Evolutionary conservation across 805 yeast species (phyloP).

Genomic region (Tetrapisispora arboricola): DNA sequence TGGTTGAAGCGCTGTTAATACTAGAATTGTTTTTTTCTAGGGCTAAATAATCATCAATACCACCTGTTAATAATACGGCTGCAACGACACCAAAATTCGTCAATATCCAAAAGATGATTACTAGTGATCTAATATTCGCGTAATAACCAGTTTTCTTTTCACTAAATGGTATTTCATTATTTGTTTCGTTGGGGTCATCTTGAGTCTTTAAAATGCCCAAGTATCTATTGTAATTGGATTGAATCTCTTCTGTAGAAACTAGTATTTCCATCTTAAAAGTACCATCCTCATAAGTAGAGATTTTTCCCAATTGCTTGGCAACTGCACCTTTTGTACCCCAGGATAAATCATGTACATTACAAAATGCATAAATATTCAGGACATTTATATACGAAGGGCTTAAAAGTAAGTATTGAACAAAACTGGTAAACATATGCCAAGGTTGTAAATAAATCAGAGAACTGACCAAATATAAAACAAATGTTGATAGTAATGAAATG

Average conservation of each 20-base stretch:
- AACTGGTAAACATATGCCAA: conserved; percentile 83
- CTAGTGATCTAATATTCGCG: conserved; percentile 81
- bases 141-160: conserved; percentile 71
- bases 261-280: conserved; percentile 65
- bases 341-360: conserved; percentile 91
- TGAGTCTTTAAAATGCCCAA: conserved; percentile 43
- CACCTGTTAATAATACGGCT: conserved; percentile 77
- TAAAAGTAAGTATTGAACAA: conserved; percentile 69
- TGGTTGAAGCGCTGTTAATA: conserved; percentile 5
- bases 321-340: conserved; percentile 95
- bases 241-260: conserved; percentile 65
- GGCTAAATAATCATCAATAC: conserved; percentile 39
- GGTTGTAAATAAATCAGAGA: conserved; percentile 82
- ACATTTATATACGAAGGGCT: conserved; percentile 89
- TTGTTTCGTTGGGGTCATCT: conserved; percentile 28
- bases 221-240: conserved; percentile 58
- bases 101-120: conserved; percentile 82
- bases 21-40: conserved; percentile 10
- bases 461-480: conserved; percentile 66
- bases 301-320: conserved; percentile 70
- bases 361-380: conserved; percentile 86
- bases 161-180: conserved; percentile 28
- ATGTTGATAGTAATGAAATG: conserved; percentile 79
- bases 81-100: conserved; percentile 77
- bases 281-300: conserved; percentile 58